These are phyloP conservation scores for Hippophae gyantsensis DNA, from an alignment of 306 rosid genomes.

Conservation along the genomic window DNA sequence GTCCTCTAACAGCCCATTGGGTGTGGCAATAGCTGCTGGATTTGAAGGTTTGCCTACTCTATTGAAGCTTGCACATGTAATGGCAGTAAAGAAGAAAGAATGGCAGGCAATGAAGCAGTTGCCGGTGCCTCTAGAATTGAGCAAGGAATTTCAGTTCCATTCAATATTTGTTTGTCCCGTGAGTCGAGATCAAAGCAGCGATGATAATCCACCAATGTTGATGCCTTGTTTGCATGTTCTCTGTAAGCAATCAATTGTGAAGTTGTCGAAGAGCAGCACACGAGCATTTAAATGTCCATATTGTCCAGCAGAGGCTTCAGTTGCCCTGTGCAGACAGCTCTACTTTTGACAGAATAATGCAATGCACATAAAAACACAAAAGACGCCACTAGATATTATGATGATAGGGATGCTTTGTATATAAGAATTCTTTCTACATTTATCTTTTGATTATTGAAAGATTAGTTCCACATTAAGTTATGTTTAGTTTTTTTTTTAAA, in stretches of 20 bases:
- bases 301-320: constrained; percentile 60
- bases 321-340: constrained; percentile 52
- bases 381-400: not conserved
- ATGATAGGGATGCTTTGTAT: constrained; percentile 24
- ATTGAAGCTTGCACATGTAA: constrained; percentile 67
- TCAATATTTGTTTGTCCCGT: constrained; percentile 86
- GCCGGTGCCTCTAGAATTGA: constrained; percentile 76
- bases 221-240: constrained; percentile 83
- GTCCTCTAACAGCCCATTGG: constrained; percentile 50
- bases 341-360: constrained; percentile 37
- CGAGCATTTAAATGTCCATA: constrained; percentile 73
- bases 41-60: constrained; percentile 74
- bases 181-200: constrained; percentile 71
- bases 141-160: constrained; percentile 79
- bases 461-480: constrained; percentile 22
- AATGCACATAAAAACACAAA: not conserved
- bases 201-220: constrained; percentile 80
- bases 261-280: constrained; percentile 59
- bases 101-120: constrained; percentile 76
- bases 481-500: constrained; percentile 13
- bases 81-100: constrained; percentile 81
- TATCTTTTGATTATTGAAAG: constrained; percentile 20
- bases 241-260: constrained; percentile 74
- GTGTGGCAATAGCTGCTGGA: constrained; percentile 68
- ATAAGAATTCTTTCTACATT: constrained; percentile 31